phyloP scores from a whole-genome alignment of 1,284 basidiomycete species.

The Mycena sp. region DNA sequence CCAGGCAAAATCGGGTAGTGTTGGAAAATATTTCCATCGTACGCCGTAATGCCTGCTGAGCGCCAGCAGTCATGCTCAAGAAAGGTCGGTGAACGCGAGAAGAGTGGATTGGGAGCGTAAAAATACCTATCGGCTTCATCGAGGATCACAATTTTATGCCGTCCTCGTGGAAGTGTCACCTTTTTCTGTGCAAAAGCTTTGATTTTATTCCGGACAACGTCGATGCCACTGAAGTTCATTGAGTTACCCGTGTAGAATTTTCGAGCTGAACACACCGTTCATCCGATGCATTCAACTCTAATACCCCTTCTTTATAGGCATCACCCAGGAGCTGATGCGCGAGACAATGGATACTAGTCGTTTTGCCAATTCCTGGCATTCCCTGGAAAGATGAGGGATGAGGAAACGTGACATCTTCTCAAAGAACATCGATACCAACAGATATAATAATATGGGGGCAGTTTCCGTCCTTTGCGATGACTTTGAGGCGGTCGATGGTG shows the following conservation, averaged over 20 bases:
- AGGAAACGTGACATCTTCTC: slow-evolving; percentile 41
- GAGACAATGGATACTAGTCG: slow-evolving; percentile 97
- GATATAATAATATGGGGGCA: slow-evolving; percentile 99
- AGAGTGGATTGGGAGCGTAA: slow-evolving; percentile 44
- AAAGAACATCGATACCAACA: slow-evolving; percentile 55
- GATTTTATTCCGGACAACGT: slow-evolving; percentile 99
- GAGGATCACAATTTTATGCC: slow-evolving; percentile 98
- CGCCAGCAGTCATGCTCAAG: slow-evolving; percentile 93
- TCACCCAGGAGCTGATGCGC: slow-evolving; percentile 96
- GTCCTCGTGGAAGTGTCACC: slow-evolving; percentile 94
- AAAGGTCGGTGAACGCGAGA: neutral
- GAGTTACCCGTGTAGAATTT: slow-evolving; percentile 11
- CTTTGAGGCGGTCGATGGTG: slow-evolving; percentile 96
- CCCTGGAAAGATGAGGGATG: slow-evolving; percentile 63
- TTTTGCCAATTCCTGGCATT: slow-evolving; percentile 98
- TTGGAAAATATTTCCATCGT: slow-evolving; percentile 99
- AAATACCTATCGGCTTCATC: slow-evolving; percentile 99
- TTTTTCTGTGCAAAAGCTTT: slow-evolving; percentile 99
- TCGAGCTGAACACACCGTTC: slow-evolving; percentile 76
- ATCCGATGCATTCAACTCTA: slow-evolving; percentile 98
- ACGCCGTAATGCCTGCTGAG: slow-evolving; percentile 95
- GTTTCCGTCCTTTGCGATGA: slow-evolving; percentile 97
- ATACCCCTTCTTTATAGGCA: slow-evolving; percentile 97
- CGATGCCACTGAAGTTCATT: slow-evolving; percentile 86
- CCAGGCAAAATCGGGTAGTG: slow-evolving; percentile 97